Evolutionary conservation across 192 early-diverging fungal species (phyloP).

Genomic region (Globomyces pollinis-pini): DNA sequence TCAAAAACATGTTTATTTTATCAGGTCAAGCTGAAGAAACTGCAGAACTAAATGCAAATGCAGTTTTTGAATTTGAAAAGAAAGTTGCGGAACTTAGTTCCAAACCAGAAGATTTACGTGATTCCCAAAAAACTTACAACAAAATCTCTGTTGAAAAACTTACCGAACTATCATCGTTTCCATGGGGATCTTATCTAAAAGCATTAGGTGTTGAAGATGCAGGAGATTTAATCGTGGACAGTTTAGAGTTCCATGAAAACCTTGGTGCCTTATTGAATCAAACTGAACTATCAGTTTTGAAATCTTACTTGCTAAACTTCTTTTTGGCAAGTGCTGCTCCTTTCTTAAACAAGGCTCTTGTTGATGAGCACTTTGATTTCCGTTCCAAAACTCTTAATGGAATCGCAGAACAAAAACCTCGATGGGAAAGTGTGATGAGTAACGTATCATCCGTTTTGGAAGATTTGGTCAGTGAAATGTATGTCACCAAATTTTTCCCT

Average conservation of each 20-base stretch:
- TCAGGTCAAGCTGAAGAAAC: neutral
- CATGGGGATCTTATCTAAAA: neutral
- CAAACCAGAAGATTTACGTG: neutral
- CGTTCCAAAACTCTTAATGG: neutral
- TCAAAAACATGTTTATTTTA: neutral
- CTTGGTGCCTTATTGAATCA: neutral
- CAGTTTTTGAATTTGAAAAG: constrained; percentile 1
- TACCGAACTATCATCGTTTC: neutral
- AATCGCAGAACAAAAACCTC: neutral
- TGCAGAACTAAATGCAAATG: neutral
- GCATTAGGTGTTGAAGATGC: neutral
- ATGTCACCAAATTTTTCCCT: neutral
- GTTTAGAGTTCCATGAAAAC: neutral
- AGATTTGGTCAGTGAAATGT: neutral
- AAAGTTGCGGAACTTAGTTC: neutral
- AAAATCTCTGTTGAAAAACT: neutral
- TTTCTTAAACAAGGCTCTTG: neutral
- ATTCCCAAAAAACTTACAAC: constrained; percentile 1
- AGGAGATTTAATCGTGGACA: neutral
- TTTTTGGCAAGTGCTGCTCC: neutral
- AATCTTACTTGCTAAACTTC: neutral
- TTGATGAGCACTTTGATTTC: neutral
- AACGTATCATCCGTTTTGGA: neutral
- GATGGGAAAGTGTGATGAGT: neutral
- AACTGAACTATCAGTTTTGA: neutral